These are phyloP conservation scores for Populus hybrid DNA, from an alignment of 441 rosid genomes.

Conservation along the genomic window DNA sequence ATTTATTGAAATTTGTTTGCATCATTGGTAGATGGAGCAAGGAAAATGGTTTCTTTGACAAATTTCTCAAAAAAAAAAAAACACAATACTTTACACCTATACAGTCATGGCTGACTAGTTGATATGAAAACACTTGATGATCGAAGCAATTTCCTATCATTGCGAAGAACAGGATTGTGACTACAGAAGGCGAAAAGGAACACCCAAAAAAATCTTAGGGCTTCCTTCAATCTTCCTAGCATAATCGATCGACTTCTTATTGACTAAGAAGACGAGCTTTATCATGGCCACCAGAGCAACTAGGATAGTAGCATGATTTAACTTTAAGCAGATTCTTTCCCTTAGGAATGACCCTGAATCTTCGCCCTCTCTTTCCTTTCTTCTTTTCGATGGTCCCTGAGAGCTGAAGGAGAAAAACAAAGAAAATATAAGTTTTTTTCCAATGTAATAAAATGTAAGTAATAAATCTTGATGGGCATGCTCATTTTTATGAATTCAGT, in stretches of 20 bases:
- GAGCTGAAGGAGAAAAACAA: neutral
- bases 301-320: constrained; percentile 51
- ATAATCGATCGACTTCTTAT: constrained; percentile 23
- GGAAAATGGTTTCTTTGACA: neutral
- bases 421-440: too few species aligned
- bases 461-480: neutral
- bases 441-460: neutral
- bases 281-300: constrained; percentile 32
- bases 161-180: neutral
- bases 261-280: constrained; percentile 28
- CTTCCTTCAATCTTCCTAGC: constrained; percentile 5
- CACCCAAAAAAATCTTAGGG: neutral
- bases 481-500: neutral
- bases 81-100: neutral
- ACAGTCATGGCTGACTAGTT: neutral
- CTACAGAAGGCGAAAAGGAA: neutral
- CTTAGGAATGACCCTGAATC: constrained; percentile 35
- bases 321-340: constrained; percentile 48
- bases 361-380: constrained; percentile 30
- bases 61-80: too few species aligned
- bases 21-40: neutral
- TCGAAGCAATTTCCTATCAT: constrained; percentile 1
- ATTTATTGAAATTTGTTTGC: neutral
- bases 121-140: neutral
- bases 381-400: neutral